Base-by-base conservation (phyloP, 345 rosid species). In the Eucalyptus polyanthemos region DNA sequence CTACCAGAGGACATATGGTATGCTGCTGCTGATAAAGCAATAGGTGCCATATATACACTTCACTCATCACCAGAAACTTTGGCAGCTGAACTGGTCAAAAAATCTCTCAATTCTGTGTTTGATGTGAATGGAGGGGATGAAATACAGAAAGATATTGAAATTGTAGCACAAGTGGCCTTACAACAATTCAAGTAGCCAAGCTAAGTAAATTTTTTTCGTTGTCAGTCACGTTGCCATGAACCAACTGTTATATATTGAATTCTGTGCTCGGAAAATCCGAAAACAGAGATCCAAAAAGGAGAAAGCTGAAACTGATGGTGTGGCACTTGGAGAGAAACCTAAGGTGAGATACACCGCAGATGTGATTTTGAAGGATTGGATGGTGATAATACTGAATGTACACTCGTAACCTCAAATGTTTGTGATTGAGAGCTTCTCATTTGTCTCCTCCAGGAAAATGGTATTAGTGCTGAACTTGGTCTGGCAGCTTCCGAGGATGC, bases 401-500 rank as follows among this genome's bases (percentile, higher is more conserved):
- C 31, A 34, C 56, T 76, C 11, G 25, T 19, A 37, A 76, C 83
- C 27, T 76, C 24, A 24, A 37, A 6, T 76, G 47, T 88, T 88
- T 45, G 29, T 49, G 54, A 14, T 49, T 9, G 60, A 85, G 65
- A 67, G 27, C 72, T 19, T 40, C 90, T 89, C 87, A 56, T 90
- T 86, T 87, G 89, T 89, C 91, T 80, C 86, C 89, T 89, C 87
- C 93, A 98, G 99, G 97, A 93, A 62, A 91, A 90, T 92, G 91
- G 94, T 91, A 98, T 98, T 86, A 98, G 94, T 94, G 97, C 97
- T 88, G 99, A 98, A 92, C 93, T 98, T 54, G 99, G 99, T 87
- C 94, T 97, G 88, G 96, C 97, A 89, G 99, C 98, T 91, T 97
- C 99, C 27, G 97, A 96, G 92, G 99, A 97, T 91, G 98, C 97